Evolutionary conservation across 2,329 filamentous ascomycete genomes (phyloP).

Genomic region (Penicillium sp.): DNA sequence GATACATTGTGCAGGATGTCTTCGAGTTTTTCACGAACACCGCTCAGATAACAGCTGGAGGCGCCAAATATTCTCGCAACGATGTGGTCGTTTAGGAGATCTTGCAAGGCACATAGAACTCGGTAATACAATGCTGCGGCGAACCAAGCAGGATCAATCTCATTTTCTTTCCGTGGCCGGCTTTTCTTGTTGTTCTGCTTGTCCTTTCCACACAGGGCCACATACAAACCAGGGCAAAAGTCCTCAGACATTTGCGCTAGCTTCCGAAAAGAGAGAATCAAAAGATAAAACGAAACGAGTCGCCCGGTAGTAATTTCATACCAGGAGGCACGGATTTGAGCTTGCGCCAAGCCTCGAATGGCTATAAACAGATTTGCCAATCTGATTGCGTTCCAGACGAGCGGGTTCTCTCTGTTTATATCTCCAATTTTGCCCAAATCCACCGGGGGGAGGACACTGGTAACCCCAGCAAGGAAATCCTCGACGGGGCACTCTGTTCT

Average conservation of each 20-base stretch:
- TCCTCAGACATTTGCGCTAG: conserved; percentile 17
- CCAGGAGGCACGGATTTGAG: conserved; percentile 6
- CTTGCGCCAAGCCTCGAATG: conserved; percentile 11
- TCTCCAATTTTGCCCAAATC: conserved; percentile 3
- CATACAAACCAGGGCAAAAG: conserved; percentile 11
- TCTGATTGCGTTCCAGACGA: conserved; percentile 8
- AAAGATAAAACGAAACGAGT: conserved; percentile 13
- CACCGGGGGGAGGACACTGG: conserved; percentile 3
- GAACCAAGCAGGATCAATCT: conserved; percentile 13
- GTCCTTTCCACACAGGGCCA: conserved; percentile 10
- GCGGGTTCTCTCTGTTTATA: not conserved
- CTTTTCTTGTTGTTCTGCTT: not conserved
- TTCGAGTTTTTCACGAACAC: not conserved
- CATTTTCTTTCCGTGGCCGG: not conserved
- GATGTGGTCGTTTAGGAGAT: not conserved
- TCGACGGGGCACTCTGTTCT: not conserved
- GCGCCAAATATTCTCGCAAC: conserved; percentile 10
- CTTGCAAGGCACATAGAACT: conserved; percentile 7
- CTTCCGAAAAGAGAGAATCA: conserved; percentile 13
- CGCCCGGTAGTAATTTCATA: conserved; percentile 7
- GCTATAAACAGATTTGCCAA: conserved; percentile 17
- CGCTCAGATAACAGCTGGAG: not conserved
- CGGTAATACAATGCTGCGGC: conserved; percentile 17
- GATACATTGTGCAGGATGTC: conserved; percentile 4
- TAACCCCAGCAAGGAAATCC: conserved; percentile 3